A percentile compares a stretch with the other conserved stretches of the same genome.
Conservation (phyloP, 2,329 filamentous ascomycete genomes). For the Epichloe bromicola region DNA sequence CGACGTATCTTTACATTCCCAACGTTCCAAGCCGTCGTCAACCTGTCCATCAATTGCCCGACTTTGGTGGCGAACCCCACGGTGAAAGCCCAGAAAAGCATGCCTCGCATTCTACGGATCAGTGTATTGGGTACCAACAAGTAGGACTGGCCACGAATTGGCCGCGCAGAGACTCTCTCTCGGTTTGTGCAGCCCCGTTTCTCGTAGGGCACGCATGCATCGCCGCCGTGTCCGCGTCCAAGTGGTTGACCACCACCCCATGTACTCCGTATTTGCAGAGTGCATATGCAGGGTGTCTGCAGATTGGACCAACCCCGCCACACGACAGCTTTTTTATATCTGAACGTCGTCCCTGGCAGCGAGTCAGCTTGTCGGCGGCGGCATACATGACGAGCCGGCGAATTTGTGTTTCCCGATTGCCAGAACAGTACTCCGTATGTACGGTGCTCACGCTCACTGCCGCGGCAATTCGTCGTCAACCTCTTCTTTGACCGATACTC, state of each 20-base stretch:
- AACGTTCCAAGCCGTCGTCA: too few species aligned
- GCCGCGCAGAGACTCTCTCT: neutral
- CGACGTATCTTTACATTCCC: too few species aligned
- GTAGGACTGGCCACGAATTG: neutral
- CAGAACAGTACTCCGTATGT: neutral
- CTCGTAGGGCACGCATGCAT: conserved; percentile 3
- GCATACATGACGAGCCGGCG: neutral
- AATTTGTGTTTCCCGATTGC: neutral
- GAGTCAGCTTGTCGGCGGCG: neutral
- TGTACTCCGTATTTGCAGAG: neutral
- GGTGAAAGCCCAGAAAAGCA: neutral
- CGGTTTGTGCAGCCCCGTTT: neutral
- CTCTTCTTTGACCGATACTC: conserved; percentile 12
- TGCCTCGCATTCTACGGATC: neutral
- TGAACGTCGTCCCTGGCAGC: neutral
- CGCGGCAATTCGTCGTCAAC: neutral
- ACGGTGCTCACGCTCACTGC: neutral
- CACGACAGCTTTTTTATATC: neutral
- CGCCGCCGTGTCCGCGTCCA: neutral
- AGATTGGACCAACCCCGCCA: neutral
- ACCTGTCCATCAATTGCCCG: neutral
- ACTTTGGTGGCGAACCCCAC: neutral
- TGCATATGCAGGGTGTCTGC: conserved; percentile 2
- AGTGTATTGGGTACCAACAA: neutral
- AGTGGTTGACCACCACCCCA: neutral